Percentiles rank a stretch among this genome's conserved stretches.
phyloP scores from a whole-genome alignment of 495 filamentous ascomycete genomes.

The Tuber calosporum region DNA sequence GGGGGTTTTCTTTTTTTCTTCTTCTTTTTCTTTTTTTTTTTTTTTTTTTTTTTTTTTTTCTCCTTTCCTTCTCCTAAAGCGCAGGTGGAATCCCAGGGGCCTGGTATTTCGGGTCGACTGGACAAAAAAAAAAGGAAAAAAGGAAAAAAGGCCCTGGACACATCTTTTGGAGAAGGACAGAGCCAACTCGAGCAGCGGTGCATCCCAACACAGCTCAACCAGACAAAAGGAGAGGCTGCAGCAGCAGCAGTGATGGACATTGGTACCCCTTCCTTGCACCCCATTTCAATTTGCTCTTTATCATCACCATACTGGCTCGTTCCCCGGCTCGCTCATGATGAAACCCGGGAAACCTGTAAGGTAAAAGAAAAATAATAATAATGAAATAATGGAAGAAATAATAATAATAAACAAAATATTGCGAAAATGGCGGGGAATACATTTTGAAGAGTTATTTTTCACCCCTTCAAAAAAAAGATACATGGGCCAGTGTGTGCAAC shows the following conservation, averaged over 20 bases:
- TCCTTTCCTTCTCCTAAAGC: neutral
- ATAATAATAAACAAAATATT: conserved; percentile 21
- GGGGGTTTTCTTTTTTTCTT: conserved; percentile 13
- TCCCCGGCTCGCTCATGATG: neutral
- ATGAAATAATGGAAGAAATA: conserved; percentile 10
- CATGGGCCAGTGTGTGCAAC: neutral
- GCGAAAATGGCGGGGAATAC: neutral
- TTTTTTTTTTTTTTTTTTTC: neutral
- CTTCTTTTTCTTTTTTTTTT: conserved; percentile 16
- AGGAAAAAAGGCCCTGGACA: conserved; percentile 33
- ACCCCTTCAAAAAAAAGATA: neutral
- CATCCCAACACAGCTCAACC: conserved; percentile 38
- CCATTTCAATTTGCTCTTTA: conserved; percentile 32
- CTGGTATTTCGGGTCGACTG: conserved; percentile 1
- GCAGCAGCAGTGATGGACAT: conserved; percentile 14
- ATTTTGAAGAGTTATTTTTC: neutral
- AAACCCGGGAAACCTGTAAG: neutral
- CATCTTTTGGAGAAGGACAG: neutral
- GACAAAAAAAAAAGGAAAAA: conserved; percentile 17
- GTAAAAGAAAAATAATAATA: conserved; percentile 22
- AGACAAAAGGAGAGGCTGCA: conserved; percentile 24
- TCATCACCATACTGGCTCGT: conserved; percentile 15
- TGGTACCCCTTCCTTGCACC: conserved; percentile 34
- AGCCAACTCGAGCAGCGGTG: conserved; percentile 23
- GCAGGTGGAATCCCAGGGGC: conserved; percentile 3